These are phyloP conservation scores for Dinochytrium kinnereticum DNA, from an alignment of 371 early-diverging fungal genomes.

Conservation along the genomic window DNA sequence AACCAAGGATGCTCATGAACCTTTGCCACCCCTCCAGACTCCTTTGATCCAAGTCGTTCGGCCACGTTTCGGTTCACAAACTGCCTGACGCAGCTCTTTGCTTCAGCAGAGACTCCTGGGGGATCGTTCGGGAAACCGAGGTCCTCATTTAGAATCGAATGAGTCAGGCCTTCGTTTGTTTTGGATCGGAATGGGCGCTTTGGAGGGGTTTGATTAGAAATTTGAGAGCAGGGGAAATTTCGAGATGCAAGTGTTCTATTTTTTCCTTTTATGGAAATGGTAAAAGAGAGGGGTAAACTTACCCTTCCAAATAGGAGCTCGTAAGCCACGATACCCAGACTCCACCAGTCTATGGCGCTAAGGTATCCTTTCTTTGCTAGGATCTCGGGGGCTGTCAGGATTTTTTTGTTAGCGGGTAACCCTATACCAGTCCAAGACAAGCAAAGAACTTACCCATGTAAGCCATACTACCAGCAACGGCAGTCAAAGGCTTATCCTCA, in stretches of 20 bases:
- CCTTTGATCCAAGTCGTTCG: slow-evolving; percentile 46
- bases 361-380: slow-evolving; percentile 55
- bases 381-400: slow-evolving; percentile 56
- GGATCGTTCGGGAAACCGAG: slow-evolving; percentile 25
- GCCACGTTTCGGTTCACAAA: slow-evolving; percentile 37
- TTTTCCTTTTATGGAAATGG: too few species aligned
- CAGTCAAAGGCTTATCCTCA: slow-evolving; percentile 49
- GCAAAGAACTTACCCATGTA: slow-evolving; percentile 73
- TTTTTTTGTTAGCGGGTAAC: too few species aligned
- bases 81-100: slow-evolving; percentile 17
- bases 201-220: neutral
- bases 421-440: too few species aligned
- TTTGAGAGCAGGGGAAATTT: neutral
- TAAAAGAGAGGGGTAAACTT: slow-evolving; percentile 9
- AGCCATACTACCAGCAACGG: slow-evolving; percentile 59
- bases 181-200: slow-evolving; percentile 87
- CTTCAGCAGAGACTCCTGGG: slow-evolving; percentile 9
- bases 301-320: slow-evolving; percentile 77
- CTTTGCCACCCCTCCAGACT: slow-evolving; percentile 40
- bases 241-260: neutral
- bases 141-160: slow-evolving; percentile 23
- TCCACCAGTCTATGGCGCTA: slow-evolving; percentile 83
- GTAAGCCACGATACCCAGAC: slow-evolving; percentile 84
- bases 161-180: slow-evolving; percentile 66
- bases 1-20: slow-evolving; percentile 58